Evolutionary conservation across 257 asterid genomes (phyloP).

Genomic region (Eustoma russellianum): DNA sequence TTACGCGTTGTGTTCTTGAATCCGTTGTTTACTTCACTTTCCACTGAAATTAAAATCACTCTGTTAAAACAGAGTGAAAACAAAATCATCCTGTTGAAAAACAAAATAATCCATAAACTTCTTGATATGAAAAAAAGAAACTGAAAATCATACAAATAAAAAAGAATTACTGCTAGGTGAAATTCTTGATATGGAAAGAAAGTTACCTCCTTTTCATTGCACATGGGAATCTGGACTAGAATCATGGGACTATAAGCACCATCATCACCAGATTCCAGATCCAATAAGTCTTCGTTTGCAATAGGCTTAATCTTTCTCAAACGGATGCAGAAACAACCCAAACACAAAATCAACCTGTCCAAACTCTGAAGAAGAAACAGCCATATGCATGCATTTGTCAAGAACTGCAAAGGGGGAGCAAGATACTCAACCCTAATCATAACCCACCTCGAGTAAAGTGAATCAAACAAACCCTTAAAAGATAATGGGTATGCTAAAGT

Average conservation of each 20-base stretch:
- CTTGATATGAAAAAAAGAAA: neutral
- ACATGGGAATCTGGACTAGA: slow-evolving; percentile 96
- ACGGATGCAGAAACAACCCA: slow-evolving; percentile 85
- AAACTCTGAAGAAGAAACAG: slow-evolving; percentile 75
- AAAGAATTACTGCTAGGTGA: too few species aligned
- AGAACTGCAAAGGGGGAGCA: slow-evolving; percentile 69
- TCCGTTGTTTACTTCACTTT: too few species aligned
- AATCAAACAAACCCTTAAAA: slow-evolving; percentile 50
- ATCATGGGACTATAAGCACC: slow-evolving; percentile 87
- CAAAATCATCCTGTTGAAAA: neutral
- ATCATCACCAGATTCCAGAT: slow-evolving; percentile 68
- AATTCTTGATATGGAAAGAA: too few species aligned
- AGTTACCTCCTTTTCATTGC: slow-evolving; percentile 90
- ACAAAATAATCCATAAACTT: neutral
- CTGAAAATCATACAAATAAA: neutral
- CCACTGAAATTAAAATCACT: too few species aligned
- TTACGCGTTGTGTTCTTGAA: too few species aligned
- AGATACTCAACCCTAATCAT: slow-evolving; percentile 73
- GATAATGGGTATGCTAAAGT: slow-evolving; percentile 34
- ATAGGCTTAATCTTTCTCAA: slow-evolving; percentile 51
- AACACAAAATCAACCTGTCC: slow-evolving; percentile 66
- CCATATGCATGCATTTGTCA: slow-evolving; percentile 68
- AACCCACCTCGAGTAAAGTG: slow-evolving; percentile 64
- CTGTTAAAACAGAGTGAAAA: neutral
- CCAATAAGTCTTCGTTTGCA: slow-evolving; percentile 35